Base-by-base conservation (phyloP, 139 green algal genomes). In the Desmodesmus armatus region DNA sequence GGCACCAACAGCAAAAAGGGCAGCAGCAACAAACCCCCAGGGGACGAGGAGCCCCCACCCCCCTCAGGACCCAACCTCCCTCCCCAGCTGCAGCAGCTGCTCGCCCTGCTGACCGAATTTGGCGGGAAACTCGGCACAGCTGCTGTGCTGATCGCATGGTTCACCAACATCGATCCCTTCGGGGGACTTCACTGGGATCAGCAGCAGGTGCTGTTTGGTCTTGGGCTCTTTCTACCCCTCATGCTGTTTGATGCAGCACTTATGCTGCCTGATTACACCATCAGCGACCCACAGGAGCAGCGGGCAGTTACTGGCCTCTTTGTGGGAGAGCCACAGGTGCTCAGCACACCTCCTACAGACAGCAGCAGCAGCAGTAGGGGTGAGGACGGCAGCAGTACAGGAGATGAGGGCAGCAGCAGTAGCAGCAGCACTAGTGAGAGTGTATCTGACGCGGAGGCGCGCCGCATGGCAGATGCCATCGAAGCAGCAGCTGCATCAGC, bases 231-330 rank as follows among this genome's bases (percentile, higher is more conserved):
- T 35, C 49, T 73, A 1, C 89, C 89, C 15, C 66, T 88, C 27
- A 23, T 90, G 29, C 39, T 43, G 1, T 49, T 90, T 9, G 87
- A 93, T 31, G 82, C 89, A 3, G 40, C 84, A 27, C 78, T 93
- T 29, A 91, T 91, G 82, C 71, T 92, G 29, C 89, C 89, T 3
- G 79, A 92, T 67, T 92, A 84, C 65, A 51, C 43, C 41, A 51
- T 88, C 21, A n/a, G n/a, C n/a, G 11, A 69, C 15, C 62, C 75
- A 31, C 44, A 88, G 35, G 51, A 85, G 37, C 78, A 55, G 3
- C 19, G 31, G 21, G 33, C 29, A 43, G 21, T 87, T 6, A 53
- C 72, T 9, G 60, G 74, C 0, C 53, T 89, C 31, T 87, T 89
- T 31, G 33, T 91, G 40, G 85, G 78, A 19, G 51, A 80, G 11